Evolutionary conservation across 441 rosid species (phyloP).

Genomic region (Bocquillonia castaneifolia): DNA sequence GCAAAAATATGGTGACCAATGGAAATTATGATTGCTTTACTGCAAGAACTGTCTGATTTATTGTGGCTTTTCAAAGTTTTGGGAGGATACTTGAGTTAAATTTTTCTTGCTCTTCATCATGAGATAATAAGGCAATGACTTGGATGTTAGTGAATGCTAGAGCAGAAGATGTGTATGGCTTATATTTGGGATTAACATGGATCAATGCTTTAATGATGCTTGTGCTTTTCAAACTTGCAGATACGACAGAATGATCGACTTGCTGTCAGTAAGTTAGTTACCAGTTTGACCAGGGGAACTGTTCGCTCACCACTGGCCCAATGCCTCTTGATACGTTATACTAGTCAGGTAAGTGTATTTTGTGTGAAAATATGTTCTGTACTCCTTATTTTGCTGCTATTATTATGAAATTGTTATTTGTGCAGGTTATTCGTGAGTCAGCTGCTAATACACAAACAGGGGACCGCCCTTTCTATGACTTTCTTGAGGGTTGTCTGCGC

Average conservation of each 20-base stretch:
- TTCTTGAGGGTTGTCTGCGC: slow-evolving; percentile 89
- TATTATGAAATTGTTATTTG: slow-evolving; percentile 10
- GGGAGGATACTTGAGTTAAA: not conserved
- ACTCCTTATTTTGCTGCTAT: not conserved
- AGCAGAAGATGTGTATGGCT: not conserved
- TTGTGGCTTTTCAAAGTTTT: not conserved
- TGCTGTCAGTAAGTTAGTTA: slow-evolving; percentile 94
- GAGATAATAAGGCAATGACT: not conserved
- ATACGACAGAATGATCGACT: slow-evolving; percentile 94
- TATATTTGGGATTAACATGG: not conserved
- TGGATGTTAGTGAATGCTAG: not conserved
- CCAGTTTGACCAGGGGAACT: slow-evolving; percentile 88
- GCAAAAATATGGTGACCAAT: not conserved
- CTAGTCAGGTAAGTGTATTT: slow-evolving; percentile 62
- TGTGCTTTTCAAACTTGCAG: slow-evolving; percentile 36
- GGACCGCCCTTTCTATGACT: slow-evolving; percentile 95
- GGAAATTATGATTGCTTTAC: not conserved
- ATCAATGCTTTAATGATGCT: not conserved
- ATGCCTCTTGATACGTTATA: slow-evolving; percentile 89
- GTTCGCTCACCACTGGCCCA: slow-evolving; percentile 97
- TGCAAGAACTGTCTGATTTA: not conserved
- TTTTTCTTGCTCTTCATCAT: not conserved
- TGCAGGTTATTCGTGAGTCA: slow-evolving; percentile 84
- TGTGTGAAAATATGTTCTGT: slow-evolving; percentile 9
- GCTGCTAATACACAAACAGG: slow-evolving; percentile 66